These are phyloP conservation scores for Eurotiales sp. DNA, from an alignment of 2,329 filamentous ascomycete genomes.

Conservation along the genomic window DNA sequence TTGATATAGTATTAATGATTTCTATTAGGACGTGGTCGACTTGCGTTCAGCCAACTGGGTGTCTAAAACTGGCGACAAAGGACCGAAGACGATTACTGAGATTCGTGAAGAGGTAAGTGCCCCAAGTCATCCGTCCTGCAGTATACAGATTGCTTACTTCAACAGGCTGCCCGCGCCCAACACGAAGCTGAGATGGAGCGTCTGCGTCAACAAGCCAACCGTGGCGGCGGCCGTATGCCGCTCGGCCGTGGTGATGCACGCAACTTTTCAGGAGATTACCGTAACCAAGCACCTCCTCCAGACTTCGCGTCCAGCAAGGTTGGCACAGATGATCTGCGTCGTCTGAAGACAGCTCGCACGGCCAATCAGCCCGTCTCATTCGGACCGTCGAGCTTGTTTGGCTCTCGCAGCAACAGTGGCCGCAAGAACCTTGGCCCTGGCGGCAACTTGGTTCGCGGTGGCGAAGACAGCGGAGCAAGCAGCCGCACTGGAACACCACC, in stretches of 20 bases:
- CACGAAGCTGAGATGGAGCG: constrained; percentile 73
- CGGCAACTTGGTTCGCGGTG: constrained; percentile 66
- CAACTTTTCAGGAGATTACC: constrained; percentile 71
- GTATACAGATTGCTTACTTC: too few relatives aligned
- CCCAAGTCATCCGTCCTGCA: not conserved
- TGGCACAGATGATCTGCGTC: constrained; percentile 84
- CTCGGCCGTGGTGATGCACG: constrained; percentile 84
- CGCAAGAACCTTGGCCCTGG: constrained; percentile 68
- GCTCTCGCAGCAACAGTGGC: constrained; percentile 85
- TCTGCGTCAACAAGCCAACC: constrained; percentile 45
- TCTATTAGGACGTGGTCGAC: constrained; percentile 71
- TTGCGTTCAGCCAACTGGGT: constrained; percentile 73
- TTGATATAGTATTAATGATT: not conserved
- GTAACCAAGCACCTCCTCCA: constrained; percentile 63
- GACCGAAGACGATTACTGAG: constrained; percentile 92
- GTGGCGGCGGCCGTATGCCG: constrained; percentile 67
- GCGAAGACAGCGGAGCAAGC: constrained; percentile 81
- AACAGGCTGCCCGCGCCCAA: constrained; percentile 68
- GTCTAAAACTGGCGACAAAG: constrained; percentile 87
- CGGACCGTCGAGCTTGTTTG: constrained; percentile 82
- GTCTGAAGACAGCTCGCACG: constrained; percentile 62
- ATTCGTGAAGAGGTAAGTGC: constrained; percentile 71
- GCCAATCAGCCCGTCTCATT: constrained; percentile 63
- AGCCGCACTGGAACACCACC: constrained; percentile 89
- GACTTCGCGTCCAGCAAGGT: constrained; percentile 75